Evolutionary conservation across 345 rosid genomes (phyloP).

Genomic region (Microthlaspi erraticum): DNA sequence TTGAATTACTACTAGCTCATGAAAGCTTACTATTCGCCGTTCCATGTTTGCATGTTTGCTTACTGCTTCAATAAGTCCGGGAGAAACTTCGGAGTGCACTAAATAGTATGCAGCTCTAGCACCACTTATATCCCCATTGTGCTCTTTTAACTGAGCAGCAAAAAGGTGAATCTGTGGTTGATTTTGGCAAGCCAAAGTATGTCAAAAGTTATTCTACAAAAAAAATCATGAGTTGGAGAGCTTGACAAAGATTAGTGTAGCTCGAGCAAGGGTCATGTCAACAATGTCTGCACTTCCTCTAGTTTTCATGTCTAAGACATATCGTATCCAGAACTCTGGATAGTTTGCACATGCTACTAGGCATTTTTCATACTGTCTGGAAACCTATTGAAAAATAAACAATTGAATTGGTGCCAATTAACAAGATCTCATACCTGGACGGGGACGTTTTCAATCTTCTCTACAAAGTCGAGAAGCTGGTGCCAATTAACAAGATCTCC

Average conservation of each 20-base stretch:
- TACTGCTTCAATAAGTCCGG: conserved; percentile 1
- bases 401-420: no score
- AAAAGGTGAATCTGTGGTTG: conserved; percentile 30
- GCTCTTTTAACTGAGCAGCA: conserved; percentile 1
- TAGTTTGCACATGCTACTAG: conserved; percentile 19
- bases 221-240: not conserved
- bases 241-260: conserved; percentile 24
- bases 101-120: conserved; percentile 1
- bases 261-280: conserved; percentile 19
- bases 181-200: not conserved
- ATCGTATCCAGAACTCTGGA: conserved; percentile 24
- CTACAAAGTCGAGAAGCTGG: no score
- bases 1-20: not conserved
- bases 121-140: not conserved
- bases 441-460: no score
- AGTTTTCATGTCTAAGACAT: conserved; percentile 19
- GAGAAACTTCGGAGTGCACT: conserved; percentile 4
- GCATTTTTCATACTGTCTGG: conserved; percentile 18
- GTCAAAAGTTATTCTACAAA: not conserved
- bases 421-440: no score
- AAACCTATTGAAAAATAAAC: conserved; percentile 3
- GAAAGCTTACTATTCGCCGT: conserved; percentile 9
- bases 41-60: conserved; percentile 8
- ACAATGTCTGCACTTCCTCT: not conserved
- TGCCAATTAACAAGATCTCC: no score